Evolutionary conservation across 176 grass and related monocot genomes (phyloP), one percentile per base, ranked within the genome.

Genomic region (Oryza coarctata): DNA sequence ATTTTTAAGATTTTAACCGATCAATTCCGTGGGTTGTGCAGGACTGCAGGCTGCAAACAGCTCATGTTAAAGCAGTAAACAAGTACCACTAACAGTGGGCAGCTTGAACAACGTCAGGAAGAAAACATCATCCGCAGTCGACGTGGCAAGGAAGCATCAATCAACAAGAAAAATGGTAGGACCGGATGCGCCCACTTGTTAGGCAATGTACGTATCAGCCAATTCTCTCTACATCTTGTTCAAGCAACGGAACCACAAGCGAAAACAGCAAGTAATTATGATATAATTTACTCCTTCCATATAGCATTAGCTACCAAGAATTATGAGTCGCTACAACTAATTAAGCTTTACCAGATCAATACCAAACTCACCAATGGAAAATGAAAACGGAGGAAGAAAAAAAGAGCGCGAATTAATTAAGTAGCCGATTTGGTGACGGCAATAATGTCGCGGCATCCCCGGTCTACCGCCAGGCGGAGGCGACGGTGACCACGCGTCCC

Each of bases 401-500:
- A 57, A 30, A 31, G 40, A 31, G 45, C 79, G 67, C 79, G 61
- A 78, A 86, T 73, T 86, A 90, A 78, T 76, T 85, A 89, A 72
- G 66, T 58, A 63, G 67, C 75, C 52, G 78, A 82, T 83, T 65
- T 68, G 68, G 79, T 79, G 79, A 35, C 79, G 74, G 31, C 44
- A 40, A 73, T 86, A 61, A 69, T 86, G 79, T 75, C 22, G 38
- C 30, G 68, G 33, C 39, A 29, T 70, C 74, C 39, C 35, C 38
- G 57, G 76, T 38, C 83, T 91, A 98, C 65, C 85, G 84, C 92
- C 92, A 98, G 12, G 90, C 84, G 23, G 95, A 98, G 68, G 88
- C 90, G 45, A 98, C 86, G 65, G 95, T 86, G 33, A 98, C 70
- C 47, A 85, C 84, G 84, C 92, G 95, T 41, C 87, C 88, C 82